Conservation (phyloP, 495 filamentous ascomycete species). For the Penicillium turbatum region DNA sequence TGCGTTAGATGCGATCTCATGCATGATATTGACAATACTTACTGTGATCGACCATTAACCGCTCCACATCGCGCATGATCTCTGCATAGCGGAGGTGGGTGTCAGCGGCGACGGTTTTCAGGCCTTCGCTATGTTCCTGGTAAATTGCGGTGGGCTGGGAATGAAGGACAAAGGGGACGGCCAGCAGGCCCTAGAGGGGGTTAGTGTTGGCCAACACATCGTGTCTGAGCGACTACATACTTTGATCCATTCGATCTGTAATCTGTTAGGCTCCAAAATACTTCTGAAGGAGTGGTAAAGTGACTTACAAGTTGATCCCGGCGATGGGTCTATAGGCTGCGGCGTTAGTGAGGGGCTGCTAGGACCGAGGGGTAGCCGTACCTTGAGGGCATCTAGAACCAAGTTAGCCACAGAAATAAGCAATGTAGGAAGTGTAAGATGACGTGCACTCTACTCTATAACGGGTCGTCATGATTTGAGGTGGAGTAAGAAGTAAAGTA, state of each 20-base stretch:
- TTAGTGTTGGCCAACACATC: constrained; percentile 36
- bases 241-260: constrained; percentile 67
- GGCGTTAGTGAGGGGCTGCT: constrained; percentile 16
- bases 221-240: constrained; percentile 25
- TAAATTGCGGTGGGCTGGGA: constrained; percentile 87
- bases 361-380: constrained; percentile 18
- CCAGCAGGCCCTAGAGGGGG: constrained; percentile 73
- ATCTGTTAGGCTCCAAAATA: constrained; percentile 2
- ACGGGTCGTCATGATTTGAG: constrained; percentile 69
- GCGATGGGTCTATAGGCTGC: constrained; percentile 60
- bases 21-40: constrained; percentile 21
- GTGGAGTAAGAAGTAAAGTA: background rate
- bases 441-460: constrained; percentile 83
- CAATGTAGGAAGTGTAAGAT: background rate
- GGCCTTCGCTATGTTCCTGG: constrained; percentile 44
- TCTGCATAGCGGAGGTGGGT: constrained; percentile 83
- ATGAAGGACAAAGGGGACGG: constrained; percentile 94
- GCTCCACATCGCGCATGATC: constrained; percentile 91
- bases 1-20: background rate
- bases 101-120: constrained; percentile 53
- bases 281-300: background rate
- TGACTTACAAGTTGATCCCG: constrained; percentile 73
- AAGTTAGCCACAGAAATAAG: background rate
- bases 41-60: constrained; percentile 91
- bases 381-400: constrained; percentile 73